These are phyloP conservation scores for Gracilaria domingensis DNA, from an alignment of 23 red algal genomes.

Conservation along the genomic window DNA sequence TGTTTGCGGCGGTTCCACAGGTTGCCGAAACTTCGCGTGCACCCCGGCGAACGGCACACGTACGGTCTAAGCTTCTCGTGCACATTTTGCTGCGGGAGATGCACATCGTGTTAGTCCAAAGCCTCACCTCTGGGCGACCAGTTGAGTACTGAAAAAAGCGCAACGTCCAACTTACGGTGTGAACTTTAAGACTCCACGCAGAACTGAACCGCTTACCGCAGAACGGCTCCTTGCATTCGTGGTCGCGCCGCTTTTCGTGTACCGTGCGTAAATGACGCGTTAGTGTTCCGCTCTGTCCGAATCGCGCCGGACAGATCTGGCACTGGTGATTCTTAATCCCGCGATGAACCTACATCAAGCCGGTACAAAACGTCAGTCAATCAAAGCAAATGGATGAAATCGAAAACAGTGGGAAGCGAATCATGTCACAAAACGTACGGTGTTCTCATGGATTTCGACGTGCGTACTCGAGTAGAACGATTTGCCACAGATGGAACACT, in stretches of 20 bases:
- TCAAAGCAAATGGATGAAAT: background rate
- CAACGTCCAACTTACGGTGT: conserved; percentile 46
- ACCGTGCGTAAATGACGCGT: conserved; percentile 35
- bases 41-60: background rate
- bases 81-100: conserved; percentile 17
- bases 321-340: conserved; percentile 39
- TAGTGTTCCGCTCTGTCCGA: conserved; percentile 50
- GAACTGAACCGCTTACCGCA: conserved; percentile 61
- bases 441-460: conserved; percentile 46
- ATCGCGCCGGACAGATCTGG: conserved; percentile 29
- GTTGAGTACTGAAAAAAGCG: too few species aligned
- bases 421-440: background rate
- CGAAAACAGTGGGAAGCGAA: background rate
- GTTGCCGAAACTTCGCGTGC: conserved; percentile 31
- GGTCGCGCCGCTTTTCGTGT: conserved; percentile 50
- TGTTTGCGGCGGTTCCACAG: conserved; percentile 55
- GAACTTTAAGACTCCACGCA: conserved; percentile 34
- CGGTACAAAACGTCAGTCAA: background rate
- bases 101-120: background rate
- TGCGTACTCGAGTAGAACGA: conserved; percentile 36
- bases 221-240: conserved; percentile 28
- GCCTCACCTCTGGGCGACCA: too few species aligned
- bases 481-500: conserved; percentile 12
- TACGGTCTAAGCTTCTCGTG: conserved; percentile 50
- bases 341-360: conserved; percentile 10